phyloP scores from a whole-genome alignment of 441 rosid species.

The Erodium texanum region DNA sequence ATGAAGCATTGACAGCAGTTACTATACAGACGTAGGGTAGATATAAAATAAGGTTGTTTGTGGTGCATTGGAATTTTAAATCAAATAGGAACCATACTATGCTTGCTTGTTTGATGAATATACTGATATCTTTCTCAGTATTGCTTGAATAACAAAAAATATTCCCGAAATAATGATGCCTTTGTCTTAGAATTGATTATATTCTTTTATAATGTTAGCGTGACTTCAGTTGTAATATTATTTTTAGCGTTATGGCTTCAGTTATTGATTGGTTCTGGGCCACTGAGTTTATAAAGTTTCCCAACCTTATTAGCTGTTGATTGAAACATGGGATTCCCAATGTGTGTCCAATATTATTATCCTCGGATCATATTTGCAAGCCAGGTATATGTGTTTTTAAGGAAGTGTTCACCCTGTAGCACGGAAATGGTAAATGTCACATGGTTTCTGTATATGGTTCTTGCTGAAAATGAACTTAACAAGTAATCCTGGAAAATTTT shows the following conservation, averaged over 20 bases:
- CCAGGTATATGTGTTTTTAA: not conserved
- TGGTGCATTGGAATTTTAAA: not conserved
- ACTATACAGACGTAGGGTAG: slow-evolving; percentile 3
- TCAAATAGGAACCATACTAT: not conserved
- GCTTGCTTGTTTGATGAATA: not conserved
- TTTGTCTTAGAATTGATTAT: not conserved
- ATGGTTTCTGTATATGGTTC: too few species aligned
- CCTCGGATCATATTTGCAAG: not conserved
- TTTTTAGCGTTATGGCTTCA: not conserved
- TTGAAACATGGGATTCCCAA: not conserved
- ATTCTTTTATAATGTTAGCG: not conserved
- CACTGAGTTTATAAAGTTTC: not conserved
- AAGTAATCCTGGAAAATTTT: not conserved
- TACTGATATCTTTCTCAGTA: not conserved
- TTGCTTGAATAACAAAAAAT: not conserved
- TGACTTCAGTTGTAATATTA: not conserved
- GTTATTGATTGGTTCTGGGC: not conserved
- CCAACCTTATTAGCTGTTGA: not conserved
- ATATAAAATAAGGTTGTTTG: slow-evolving; percentile 2
- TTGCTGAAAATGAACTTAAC: not conserved
- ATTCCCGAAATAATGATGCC: not conserved
- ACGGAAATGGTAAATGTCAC: too few species aligned
- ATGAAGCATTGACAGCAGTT: not conserved
- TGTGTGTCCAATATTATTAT: not conserved
- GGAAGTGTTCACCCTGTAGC: too few species aligned